phyloP scores from a whole-genome alignment of 2,329 filamentous ascomycete species.

The Fusarium avenaceum region DNA sequence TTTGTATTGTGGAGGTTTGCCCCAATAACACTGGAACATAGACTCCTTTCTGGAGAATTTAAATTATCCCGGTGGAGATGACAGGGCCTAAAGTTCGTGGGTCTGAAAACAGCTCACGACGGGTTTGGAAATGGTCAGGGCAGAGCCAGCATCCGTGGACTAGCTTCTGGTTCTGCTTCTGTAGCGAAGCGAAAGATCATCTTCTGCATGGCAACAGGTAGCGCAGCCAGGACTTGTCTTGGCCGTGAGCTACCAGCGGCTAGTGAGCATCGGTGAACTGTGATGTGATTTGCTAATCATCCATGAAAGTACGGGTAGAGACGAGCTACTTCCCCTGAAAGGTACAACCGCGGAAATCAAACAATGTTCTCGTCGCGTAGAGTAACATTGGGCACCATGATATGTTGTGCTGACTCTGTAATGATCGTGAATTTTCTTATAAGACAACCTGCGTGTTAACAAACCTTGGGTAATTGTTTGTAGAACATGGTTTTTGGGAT shows the following conservation, averaged over 20 bases:
- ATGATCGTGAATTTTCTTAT: not conserved
- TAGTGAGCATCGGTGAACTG: constrained; percentile 30
- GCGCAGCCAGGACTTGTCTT: constrained; percentile 32
- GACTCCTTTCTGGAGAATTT: constrained; percentile 22
- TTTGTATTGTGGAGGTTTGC: not conserved
- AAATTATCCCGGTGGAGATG: constrained; percentile 35
- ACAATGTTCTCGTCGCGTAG: not conserved
- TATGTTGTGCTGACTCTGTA: not conserved
- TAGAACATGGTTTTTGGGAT: constrained; percentile 13
- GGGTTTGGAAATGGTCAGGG: constrained; percentile 23
- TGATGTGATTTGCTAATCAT: constrained; percentile 39
- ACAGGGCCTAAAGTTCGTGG: constrained; percentile 29
- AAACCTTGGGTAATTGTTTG: not conserved
- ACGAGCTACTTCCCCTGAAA: constrained; percentile 25
- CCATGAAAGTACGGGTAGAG: constrained; percentile 10
- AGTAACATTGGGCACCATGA: not conserved
- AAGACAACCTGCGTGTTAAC: not conserved
- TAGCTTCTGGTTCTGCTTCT: constrained; percentile 20
- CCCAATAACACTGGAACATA: constrained; percentile 2
- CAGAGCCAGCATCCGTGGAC: constrained; percentile 18
- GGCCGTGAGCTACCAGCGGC: constrained; percentile 37
- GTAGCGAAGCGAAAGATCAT: constrained; percentile 33
- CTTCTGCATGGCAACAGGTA: constrained; percentile 31
- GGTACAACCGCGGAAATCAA: constrained; percentile 8
- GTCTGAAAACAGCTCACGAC: constrained; percentile 38